These are phyloP conservation scores for Mycosphaerelloides madeirae DNA, from an alignment of 2,329 filamentous ascomycete genomes.

Conservation along the genomic window DNA sequence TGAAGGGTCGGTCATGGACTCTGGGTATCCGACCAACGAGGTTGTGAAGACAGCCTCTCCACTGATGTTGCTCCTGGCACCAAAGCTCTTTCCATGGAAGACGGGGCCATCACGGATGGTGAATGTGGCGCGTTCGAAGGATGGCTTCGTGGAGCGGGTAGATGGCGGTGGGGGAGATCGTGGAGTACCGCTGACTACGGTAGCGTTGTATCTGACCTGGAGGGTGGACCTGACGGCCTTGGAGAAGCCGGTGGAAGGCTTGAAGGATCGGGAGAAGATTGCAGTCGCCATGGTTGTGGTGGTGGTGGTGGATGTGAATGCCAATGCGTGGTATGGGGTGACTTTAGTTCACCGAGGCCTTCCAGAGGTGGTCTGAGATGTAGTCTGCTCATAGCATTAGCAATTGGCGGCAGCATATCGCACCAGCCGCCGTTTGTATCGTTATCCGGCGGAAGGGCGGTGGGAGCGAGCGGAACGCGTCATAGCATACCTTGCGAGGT, in stretches of 20 bases:
- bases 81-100: slow-evolving; percentile 94
- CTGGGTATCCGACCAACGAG: slow-evolving; percentile 93
- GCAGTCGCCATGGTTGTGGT: slow-evolving; percentile 35
- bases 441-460: slow-evolving; percentile 11
- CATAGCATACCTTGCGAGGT: slow-evolving; percentile 8
- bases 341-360: slow-evolving; percentile 59
- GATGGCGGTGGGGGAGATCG: slow-evolving; percentile 56
- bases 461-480: slow-evolving; percentile 3
- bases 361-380: slow-evolving; percentile 67
- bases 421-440: not conserved
- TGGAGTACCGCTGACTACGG: slow-evolving; percentile 64
- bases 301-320: slow-evolving; percentile 18
- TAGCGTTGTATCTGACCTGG: slow-evolving; percentile 54
- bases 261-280: slow-evolving; percentile 54
- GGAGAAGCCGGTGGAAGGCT: slow-evolving; percentile 43
- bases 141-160: slow-evolving; percentile 55
- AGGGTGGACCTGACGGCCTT: slow-evolving; percentile 42
- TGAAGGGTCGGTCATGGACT: slow-evolving; percentile 69
- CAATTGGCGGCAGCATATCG: not conserved
- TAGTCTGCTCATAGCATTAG: slow-evolving; percentile 43
- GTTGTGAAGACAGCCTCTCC: slow-evolving; percentile 99
- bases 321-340: slow-evolving; percentile 21
- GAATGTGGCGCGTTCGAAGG: slow-evolving; percentile 78
- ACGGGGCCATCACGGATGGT: slow-evolving; percentile 94
- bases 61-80: slow-evolving; percentile 92